These are phyloP conservation scores for Fonsecaea pugnacius DNA, from an alignment of 2,329 filamentous ascomycete genomes.

Conservation along the genomic window DNA sequence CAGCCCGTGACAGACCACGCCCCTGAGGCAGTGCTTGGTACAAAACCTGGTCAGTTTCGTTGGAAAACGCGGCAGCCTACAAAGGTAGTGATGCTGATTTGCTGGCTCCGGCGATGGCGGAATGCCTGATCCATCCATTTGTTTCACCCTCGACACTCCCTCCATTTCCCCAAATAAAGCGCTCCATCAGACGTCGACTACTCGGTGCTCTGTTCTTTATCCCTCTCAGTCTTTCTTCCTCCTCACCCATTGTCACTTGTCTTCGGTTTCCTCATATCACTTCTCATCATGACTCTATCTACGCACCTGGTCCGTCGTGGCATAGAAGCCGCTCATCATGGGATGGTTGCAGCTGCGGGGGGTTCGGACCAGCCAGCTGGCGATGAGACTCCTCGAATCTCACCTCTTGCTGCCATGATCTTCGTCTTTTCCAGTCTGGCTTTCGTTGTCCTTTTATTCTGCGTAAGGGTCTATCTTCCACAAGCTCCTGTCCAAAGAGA, in stretches of 20 bases:
- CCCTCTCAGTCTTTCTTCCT: slow-evolving; percentile 3
- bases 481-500: too few species aligned
- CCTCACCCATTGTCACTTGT: slow-evolving; percentile 4
- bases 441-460: slow-evolving; percentile 37
- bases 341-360: slow-evolving; percentile 35
- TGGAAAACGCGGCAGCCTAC: slow-evolving; percentile 11
- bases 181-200: not conserved
- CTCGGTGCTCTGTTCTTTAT: not conserved
- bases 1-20: not conserved
- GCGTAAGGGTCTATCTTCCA: slow-evolving; percentile 37
- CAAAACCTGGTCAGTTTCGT: too few species aligned
- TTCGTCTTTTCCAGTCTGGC: slow-evolving; percentile 40
- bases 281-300: slow-evolving; percentile 27
- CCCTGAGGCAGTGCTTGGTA: slow-evolving; percentile 6
- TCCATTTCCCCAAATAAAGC: slow-evolving; percentile 14
- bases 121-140: slow-evolving; percentile 11
- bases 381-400: slow-evolving; percentile 34
- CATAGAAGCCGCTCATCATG: slow-evolving; percentile 40
- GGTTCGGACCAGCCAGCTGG: slow-evolving; percentile 30
- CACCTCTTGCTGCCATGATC: slow-evolving; percentile 39
- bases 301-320: slow-evolving; percentile 44
- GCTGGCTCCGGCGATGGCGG: slow-evolving; percentile 8
- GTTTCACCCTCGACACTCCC: slow-evolving; percentile 3
- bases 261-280: not conserved
- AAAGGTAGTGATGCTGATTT: slow-evolving; percentile 6